Evolutionary conservation across 768 basidiomycete species (phyloP), one percentile per base, ranked within the genome.

Genomic region (Sporobolomyces roseus): DNA sequence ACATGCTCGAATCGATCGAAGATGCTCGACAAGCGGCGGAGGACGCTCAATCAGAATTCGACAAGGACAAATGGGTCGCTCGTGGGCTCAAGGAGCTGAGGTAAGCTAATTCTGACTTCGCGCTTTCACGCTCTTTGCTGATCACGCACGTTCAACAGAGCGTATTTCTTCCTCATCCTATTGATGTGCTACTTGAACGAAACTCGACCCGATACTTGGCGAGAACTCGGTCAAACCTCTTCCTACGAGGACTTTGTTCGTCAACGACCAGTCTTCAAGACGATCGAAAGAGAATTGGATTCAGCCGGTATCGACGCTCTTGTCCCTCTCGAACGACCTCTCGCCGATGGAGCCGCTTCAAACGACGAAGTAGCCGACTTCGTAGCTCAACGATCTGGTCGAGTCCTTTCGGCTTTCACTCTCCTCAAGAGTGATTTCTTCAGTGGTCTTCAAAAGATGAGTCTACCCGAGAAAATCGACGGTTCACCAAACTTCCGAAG

Each of bases 401-500:
- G 83, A 68, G 89, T 98, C 65, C 80, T 98, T 0, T 94, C 91
- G 17, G 89, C 91, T 2, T 90, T 87, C 7, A 91, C 93, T 1
- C 96, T 98, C 74, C 81, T 98, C 76, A 99, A 99, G 81, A 76
- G 76, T 5, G 80, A 80, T 68, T 91, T 92, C 82, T 93, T 93
- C 83, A 86, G 86, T 27, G 71, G 79, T 3, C 77, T 98, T 36
- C 96, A 98, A 80, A 98, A 97, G 81, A 91, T 96, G 87, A 90
- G 90, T 5, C 81, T 99, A 3, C 90, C 93, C 0, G 96, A 98
- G 89, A 88, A 92, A 23, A 91, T 98, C 46, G 91, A 96, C 19
- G 94, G 94, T 12, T 85, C 91, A 1, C 91, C 93, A 1, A 99
- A 98, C 77, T 98, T 94, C 82, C 85, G 96, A 65, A 83, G 87